Evolutionary conservation across 805 yeast species (phyloP).

Genomic region (Candida lessepsii): DNA sequence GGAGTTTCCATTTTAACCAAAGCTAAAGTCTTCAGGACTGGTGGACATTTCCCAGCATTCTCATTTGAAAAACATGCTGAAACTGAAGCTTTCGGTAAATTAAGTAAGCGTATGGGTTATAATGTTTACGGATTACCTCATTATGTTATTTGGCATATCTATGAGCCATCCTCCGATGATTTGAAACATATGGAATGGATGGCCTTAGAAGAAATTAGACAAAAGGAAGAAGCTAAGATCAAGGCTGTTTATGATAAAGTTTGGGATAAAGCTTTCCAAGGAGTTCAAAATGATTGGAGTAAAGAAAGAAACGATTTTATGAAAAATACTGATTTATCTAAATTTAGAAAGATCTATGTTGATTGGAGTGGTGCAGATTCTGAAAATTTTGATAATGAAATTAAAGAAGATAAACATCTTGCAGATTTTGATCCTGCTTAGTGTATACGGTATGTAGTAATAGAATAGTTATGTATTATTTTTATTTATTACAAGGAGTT

Average conservation of each 20-base stretch:
- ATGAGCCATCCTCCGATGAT: constrained; percentile 94
- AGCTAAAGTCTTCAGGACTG: constrained; percentile 81
- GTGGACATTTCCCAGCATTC: constrained; percentile 95
- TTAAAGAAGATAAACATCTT: constrained; percentile 29
- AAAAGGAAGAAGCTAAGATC: constrained; percentile 59
- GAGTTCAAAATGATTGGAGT: constrained; percentile 70
- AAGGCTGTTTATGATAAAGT: constrained; percentile 65
- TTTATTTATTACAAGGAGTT: background rate
- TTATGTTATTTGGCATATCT: constrained; percentile 94
- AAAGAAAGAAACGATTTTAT: constrained; percentile 67
- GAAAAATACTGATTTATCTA: constrained; percentile 70
- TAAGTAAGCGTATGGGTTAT: constrained; percentile 83
- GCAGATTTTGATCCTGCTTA: constrained; percentile 42
- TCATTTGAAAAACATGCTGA: constrained; percentile 96
- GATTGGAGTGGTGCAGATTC: constrained; percentile 71
- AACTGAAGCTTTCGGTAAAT: constrained; percentile 94
- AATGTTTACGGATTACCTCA: constrained; percentile 89
- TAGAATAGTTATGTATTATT: background rate
- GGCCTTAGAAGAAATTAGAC: constrained; percentile 75
- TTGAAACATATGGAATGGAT: constrained; percentile 80
- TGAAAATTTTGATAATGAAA: constrained; percentile 24
- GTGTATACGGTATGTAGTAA: background rate
- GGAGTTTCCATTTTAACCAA: constrained; percentile 91
- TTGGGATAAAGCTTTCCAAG: constrained; percentile 78
- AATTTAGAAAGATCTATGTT: constrained; percentile 49